Conservation (phyloP, 805 yeast species). For the Diddensiella caesifluorescens region DNA sequence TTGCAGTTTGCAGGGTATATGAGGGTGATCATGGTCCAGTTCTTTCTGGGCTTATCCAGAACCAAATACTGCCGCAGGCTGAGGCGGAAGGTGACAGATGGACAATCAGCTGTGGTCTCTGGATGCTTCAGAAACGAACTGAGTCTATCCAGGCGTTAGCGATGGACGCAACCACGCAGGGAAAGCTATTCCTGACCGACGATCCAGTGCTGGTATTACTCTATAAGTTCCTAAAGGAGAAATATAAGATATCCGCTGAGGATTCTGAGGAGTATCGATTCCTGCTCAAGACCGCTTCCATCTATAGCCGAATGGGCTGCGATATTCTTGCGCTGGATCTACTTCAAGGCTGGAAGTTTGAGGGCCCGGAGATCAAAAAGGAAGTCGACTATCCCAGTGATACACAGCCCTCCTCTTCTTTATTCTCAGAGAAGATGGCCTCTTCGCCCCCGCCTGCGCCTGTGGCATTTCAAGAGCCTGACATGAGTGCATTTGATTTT, state of each 20-base stretch:
- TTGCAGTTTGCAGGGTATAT: constrained; percentile 74
- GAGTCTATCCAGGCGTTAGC: constrained; percentile 61
- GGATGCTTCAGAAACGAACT: constrained; percentile 50
- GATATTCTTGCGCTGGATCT: constrained; percentile 65
- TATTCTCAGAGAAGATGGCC: not conserved
- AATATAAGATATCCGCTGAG: constrained; percentile 19
- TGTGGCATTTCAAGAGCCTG: constrained; percentile 62
- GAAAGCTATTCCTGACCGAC: constrained; percentile 46
- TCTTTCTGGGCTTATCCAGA: constrained; percentile 44
- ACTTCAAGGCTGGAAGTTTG: constrained; percentile 54
- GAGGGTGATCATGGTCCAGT: constrained; percentile 57
- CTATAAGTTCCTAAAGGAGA: constrained; percentile 55
- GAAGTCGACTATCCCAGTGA: no score
- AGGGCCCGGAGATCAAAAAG: no score
- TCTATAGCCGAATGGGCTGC: constrained; percentile 87
- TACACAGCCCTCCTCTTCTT: not conserved
- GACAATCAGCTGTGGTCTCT: constrained; percentile 74
- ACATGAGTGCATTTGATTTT: constrained; percentile 67
- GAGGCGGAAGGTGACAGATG: constrained; percentile 66
- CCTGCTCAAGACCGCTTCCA: constrained; percentile 55
- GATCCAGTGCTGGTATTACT: constrained; percentile 77
- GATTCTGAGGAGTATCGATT: constrained; percentile 50
- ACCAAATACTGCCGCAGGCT: constrained; percentile 51
- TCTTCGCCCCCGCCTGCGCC: constrained; percentile 40
- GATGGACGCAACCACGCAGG: constrained; percentile 6